These are phyloP conservation scores for Penicillium diatomitis DNA, from an alignment of 495 filamentous ascomycete genomes.

Conservation along the genomic window DNA sequence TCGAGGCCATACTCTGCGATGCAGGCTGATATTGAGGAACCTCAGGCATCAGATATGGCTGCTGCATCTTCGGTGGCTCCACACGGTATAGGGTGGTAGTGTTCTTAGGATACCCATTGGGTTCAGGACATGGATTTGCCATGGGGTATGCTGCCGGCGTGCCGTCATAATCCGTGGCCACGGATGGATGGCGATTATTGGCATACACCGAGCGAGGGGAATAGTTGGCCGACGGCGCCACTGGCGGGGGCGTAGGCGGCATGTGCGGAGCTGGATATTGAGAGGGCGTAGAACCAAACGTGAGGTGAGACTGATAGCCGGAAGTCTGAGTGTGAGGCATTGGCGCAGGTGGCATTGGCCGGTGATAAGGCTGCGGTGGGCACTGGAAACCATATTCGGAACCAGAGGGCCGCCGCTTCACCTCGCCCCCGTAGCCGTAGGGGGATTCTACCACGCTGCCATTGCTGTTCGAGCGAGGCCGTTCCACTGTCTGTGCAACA, in stretches of 20 bases:
- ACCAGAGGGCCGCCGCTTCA: conserved; percentile 45
- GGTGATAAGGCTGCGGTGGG: conserved; percentile 28
- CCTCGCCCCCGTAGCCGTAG: conserved; percentile 22
- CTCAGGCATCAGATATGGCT: conserved; percentile 20
- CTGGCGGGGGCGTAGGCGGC: conserved; percentile 37
- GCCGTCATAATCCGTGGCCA: conserved; percentile 27
- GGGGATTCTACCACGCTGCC: conserved; percentile 44
- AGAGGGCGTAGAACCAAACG: conserved; percentile 33
- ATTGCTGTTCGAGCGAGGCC: conserved; percentile 69
- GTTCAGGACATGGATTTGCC: conserved; percentile 17
- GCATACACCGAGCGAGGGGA: conserved; percentile 34
- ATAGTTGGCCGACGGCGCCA: conserved; percentile 35
- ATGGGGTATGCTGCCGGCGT: conserved; percentile 24
- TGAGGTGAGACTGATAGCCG: conserved; percentile 31
- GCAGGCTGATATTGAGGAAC: conserved; percentile 20
- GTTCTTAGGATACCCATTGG: conserved; percentile 19
- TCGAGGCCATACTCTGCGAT: conserved; percentile 12
- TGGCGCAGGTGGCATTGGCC: conserved; percentile 26
- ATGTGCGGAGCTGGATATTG: conserved; percentile 39
- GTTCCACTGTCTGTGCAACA: conserved; percentile 35
- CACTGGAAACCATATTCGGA: conserved; percentile 42
- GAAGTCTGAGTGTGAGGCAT: conserved; percentile 20
- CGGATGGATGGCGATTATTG: conserved; percentile 31
- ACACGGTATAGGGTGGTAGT: conserved; percentile 24
- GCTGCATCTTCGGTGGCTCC: conserved; percentile 20